These are phyloP conservation scores for Capsicum rhomboideum DNA, from an alignment of 257 asterid species.

Conservation along the genomic window DNA sequence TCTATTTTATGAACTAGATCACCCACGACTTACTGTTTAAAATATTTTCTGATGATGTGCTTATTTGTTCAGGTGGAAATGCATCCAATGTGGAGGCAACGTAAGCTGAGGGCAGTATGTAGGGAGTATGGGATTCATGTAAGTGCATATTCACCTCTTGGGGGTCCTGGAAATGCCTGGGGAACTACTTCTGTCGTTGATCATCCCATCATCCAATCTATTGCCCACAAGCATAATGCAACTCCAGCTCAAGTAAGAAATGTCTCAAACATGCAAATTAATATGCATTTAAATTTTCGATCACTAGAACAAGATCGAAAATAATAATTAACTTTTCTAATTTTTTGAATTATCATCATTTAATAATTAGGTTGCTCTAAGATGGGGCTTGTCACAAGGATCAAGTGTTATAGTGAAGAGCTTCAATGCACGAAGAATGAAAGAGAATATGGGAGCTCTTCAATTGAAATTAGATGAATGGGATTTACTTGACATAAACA, in stretches of 20 bases:
- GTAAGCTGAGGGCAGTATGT: slow-evolving; percentile 45
- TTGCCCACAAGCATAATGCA: slow-evolving; percentile 48
- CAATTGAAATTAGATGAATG: slow-evolving; percentile 30
- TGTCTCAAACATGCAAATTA: neutral
- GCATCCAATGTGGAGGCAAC: slow-evolving; percentile 95
- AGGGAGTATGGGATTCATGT: slow-evolving; percentile 49
- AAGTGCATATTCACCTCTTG: slow-evolving; percentile 76
- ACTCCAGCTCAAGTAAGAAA: slow-evolving; percentile 69
- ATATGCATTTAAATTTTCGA: neutral
- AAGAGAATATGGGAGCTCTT: slow-evolving; percentile 61
- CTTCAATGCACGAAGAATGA: slow-evolving; percentile 52
- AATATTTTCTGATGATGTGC: neutral
- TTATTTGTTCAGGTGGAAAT: slow-evolving; percentile 53
- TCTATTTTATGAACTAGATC: too few relatives aligned
- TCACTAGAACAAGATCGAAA: neutral
- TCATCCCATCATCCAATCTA: slow-evolving; percentile 41
- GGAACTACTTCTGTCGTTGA: slow-evolving; percentile 69
- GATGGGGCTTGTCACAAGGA: slow-evolving; percentile 71
- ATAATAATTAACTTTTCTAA: neutral
- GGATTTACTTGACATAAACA: slow-evolving; percentile 46
- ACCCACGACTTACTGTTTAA: neutral
- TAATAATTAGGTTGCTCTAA: slow-evolving; percentile 42
- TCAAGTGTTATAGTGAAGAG: slow-evolving; percentile 72
- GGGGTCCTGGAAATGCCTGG: slow-evolving; percentile 80
- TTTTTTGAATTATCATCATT: neutral